A percentile compares a stretch with the other conserved stretches of the same genome.
These are phyloP conservation scores for Colletotrichum phormii DNA, from an alignment of 2,329 filamentous ascomycete genomes.

Conservation along the genomic window DNA sequence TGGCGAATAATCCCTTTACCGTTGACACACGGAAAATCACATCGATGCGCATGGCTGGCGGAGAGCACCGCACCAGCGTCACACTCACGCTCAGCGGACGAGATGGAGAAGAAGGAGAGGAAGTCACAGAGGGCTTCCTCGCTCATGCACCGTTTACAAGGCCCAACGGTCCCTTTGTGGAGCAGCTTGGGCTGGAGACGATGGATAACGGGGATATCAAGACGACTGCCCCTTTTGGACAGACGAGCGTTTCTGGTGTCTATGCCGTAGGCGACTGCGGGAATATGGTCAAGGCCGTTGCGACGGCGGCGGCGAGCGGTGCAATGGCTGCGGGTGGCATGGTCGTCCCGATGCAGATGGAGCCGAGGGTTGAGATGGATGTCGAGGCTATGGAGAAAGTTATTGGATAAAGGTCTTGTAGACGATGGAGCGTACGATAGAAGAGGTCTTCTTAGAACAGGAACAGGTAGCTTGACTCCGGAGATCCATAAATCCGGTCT, in stretches of 20 bases:
- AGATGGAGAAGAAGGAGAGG: slow-evolving; percentile 47
- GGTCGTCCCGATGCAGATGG: slow-evolving; percentile 31
- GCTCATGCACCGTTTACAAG: slow-evolving; percentile 51
- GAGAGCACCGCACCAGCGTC: slow-evolving; percentile 40
- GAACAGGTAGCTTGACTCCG: too few species aligned
- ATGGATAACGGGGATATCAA: slow-evolving; percentile 56
- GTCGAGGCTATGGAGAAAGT: slow-evolving; percentile 8
- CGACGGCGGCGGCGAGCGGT: slow-evolving; percentile 45
- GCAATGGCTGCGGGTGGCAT: slow-evolving; percentile 43
- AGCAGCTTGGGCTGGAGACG: slow-evolving; percentile 57
- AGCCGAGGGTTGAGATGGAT: slow-evolving; percentile 20
- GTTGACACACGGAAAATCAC: slow-evolving; percentile 51
- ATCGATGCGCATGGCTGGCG: slow-evolving; percentile 42
- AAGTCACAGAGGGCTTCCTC: slow-evolving; percentile 53
- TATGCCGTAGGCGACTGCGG: slow-evolving; percentile 66
- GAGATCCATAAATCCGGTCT: neutral
- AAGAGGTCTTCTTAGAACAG: too few species aligned
- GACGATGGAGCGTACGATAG: too few species aligned
- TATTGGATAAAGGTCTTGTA: neutral
- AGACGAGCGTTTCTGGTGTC: slow-evolving; percentile 62
- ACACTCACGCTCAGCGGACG: slow-evolving; percentile 46
- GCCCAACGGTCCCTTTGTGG: slow-evolving; percentile 54
- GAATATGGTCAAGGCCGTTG: slow-evolving; percentile 44
- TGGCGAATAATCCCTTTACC: slow-evolving; percentile 48
- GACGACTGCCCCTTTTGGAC: slow-evolving; percentile 55